Base-by-base conservation (phyloP, 257 asterid species). In the Solanum gandarillasii region DNA sequence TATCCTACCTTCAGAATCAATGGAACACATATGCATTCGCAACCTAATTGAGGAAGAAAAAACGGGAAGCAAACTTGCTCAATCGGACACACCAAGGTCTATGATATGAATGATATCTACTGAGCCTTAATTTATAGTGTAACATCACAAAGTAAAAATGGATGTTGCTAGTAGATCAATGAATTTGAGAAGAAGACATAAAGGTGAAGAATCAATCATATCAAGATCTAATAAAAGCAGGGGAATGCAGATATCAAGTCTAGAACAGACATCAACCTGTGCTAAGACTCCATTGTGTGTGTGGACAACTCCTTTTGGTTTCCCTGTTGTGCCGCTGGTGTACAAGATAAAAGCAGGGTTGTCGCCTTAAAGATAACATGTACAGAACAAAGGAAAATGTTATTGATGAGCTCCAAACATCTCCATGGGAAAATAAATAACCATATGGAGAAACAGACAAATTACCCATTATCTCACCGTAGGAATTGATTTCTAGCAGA, bases 271-370 rank as follows among this genome's bases (percentile, higher is more conserved):
- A 29, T 46, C 38, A 81, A 97, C 99, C 98, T 97, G 99, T 36
- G 99, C 94, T 88, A 95, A 90, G 89, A 97, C 91, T 82, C 98
- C 95, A 83, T 90, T 90, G 89, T 95, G 98, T n/a, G 99, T 97
- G 93, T 97, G 99, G 86, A 97, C 98, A 85, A 90, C 99, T 88
- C 99, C 99, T 95, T 97, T 97, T 43, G 99, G 99, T 90, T 95
- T 97, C 72, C 99, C 99, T 8, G 99, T 97, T 32, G 99, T 95
- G 84, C 99, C 99, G 86, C 99, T 97, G 60, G 99, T 97, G 89
- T 97, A 97, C 86, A 97, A 91, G 89, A 97, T 93, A 88, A 97
- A 91, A 34, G 99, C 99, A 23, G 98, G 96, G 20, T 93, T 96
- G 60, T 93, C 98, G 35, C 94, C 98, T 97, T 87, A 89, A 89